Percentiles rank a stretch among this genome's conserved stretches.
phyloP scores from a whole-genome alignment of 2,329 filamentous ascomycete genomes.

The Xylogone sp. region DNA sequence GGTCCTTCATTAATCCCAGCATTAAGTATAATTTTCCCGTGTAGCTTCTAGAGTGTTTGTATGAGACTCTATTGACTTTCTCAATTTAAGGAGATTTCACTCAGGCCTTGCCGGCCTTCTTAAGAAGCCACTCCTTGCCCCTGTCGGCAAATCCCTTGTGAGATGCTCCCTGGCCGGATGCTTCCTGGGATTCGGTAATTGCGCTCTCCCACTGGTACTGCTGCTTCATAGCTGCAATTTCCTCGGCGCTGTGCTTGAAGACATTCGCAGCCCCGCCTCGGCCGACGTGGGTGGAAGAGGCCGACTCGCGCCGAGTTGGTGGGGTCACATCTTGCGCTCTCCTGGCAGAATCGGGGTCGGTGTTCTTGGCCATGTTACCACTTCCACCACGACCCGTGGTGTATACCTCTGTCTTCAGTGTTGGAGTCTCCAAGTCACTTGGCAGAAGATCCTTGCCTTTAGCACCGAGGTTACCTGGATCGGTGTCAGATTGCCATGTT shows the following conservation, averaged over 20 bases:
- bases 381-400: slow-evolving; percentile 87
- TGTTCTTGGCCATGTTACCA: slow-evolving; percentile 79
- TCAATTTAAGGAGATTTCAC: no score
- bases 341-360: slow-evolving; percentile 70
- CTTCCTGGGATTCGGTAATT: slow-evolving; percentile 20
- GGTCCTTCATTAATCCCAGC: not conserved
- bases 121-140: slow-evolving; percentile 46
- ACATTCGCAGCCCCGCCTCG: slow-evolving; percentile 75
- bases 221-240: slow-evolving; percentile 26
- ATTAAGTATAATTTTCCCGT: not conserved
- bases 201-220: slow-evolving; percentile 23
- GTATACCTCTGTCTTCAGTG: slow-evolving; percentile 76
- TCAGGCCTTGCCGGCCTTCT: slow-evolving; percentile 30
- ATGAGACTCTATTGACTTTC: no score
- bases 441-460: slow-evolving; percentile 44
- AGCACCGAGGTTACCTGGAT: slow-evolving; percentile 64
- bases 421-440: slow-evolving; percentile 74
- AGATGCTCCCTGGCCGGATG: slow-evolving; percentile 13
- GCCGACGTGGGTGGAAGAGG: slow-evolving; percentile 62
- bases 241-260: slow-evolving; percentile 41
- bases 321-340: slow-evolving; percentile 74
- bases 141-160: slow-evolving; percentile 44
- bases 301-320: slow-evolving; percentile 46
- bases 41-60: no score
- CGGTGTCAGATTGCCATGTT: not conserved